These are phyloP conservation scores for Thymus mandschuricus DNA, from an alignment of 257 asterid genomes.

Conservation along the genomic window DNA sequence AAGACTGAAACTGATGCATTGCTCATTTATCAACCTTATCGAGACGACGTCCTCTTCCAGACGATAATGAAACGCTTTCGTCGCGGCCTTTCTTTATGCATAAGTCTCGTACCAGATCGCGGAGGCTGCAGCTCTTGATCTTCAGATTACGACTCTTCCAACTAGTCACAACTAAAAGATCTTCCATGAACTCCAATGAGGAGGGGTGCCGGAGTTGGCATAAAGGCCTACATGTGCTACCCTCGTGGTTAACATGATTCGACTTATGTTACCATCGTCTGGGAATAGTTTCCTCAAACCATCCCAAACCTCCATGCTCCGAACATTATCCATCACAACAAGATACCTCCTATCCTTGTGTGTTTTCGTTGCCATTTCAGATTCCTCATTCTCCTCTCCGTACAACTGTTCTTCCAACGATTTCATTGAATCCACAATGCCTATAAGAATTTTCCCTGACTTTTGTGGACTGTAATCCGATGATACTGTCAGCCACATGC, in stretches of 20 bases:
- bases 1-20: no score
- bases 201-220: no score
- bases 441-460: not conserved
- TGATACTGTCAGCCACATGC: not conserved
- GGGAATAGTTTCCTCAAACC: not conserved
- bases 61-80: no score
- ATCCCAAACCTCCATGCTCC: constrained; percentile 17
- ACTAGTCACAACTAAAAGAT: no score
- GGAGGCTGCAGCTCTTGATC: no score
- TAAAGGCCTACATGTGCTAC: no score
- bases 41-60: no score
- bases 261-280: not conserved
- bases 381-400: not conserved
- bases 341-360: not conserved
- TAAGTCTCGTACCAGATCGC: no score
- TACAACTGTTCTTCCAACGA: not conserved
- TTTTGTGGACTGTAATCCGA: not conserved
- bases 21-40: no score
- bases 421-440: not conserved
- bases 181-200: no score
- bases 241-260: constrained; percentile 5
- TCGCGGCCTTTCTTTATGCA: no score
- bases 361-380: not conserved
- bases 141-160: no score
- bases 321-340: not conserved